Percentiles rank a stretch among this genome's conserved stretches.
phyloP scores from a whole-genome alignment of 345 rosid species.

The Excoecaria agallocha region DNA sequence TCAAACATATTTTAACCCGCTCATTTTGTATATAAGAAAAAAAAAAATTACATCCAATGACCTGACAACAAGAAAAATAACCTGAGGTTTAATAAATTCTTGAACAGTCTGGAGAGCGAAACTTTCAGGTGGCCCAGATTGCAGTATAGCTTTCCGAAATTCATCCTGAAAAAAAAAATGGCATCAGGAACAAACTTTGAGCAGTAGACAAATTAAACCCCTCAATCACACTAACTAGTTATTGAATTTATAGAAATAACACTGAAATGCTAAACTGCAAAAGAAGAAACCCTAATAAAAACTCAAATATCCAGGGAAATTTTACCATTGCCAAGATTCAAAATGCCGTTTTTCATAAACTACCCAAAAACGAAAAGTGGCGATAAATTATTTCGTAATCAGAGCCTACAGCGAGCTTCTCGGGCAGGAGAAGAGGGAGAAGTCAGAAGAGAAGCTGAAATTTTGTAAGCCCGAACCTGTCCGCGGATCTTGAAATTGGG shows the following conservation, averaged over 20 bases:
- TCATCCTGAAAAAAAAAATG: constrained; percentile 49
- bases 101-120: constrained; percentile 89
- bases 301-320: neutral
- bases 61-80: constrained; percentile 11
- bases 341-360: no score
- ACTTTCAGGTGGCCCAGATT: constrained; percentile 60
- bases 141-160: constrained; percentile 65
- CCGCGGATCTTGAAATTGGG: no score
- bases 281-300: neutral
- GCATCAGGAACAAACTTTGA: neutral
- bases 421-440: no score
- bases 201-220: no score
- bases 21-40: neutral
- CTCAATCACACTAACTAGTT: no score
- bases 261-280: neutral
- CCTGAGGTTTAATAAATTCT: constrained; percentile 91
- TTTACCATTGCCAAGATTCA: neutral
- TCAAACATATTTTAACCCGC: neutral
- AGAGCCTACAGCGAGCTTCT: no score
- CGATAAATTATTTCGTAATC: neutral
- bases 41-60: no score
- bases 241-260: neutral
- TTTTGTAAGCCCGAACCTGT: no score
- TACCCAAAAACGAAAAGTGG: neutral
- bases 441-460: no score